Percentiles rank a stretch among this genome's conserved stretches.
phyloP scores from a whole-genome alignment of 2,329 filamentous ascomycete species.

The Cladosporium phlei region DNA sequence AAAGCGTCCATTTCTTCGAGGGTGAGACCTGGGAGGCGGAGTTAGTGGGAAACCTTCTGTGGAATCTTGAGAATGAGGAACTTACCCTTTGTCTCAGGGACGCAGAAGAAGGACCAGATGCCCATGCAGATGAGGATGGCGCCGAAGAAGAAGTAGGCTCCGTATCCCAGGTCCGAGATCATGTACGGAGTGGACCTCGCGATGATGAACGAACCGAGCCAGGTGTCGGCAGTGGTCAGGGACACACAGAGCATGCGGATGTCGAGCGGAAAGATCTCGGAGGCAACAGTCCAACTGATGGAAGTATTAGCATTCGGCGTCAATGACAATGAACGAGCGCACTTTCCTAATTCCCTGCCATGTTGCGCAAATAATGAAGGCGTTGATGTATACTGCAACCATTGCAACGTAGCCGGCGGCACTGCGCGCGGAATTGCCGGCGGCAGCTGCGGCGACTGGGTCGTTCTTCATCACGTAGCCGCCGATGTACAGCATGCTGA shows the following conservation, averaged over 20 bases:
- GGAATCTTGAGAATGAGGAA: background rate
- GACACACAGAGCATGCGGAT: slow-evolving; percentile 39
- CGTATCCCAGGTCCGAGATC: slow-evolving; percentile 28
- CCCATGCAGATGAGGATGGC: slow-evolving; percentile 25
- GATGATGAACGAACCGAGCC: slow-evolving; percentile 39
- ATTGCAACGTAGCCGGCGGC: slow-evolving; percentile 51
- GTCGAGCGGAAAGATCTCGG: slow-evolving; percentile 46
- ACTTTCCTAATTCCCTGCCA: slow-evolving; percentile 40
- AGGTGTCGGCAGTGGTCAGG: slow-evolving; percentile 35
- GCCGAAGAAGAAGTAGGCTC: slow-evolving; percentile 38
- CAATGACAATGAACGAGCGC: background rate
- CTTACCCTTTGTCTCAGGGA: slow-evolving; percentile 68
- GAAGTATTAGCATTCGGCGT: slow-evolving; percentile 13
- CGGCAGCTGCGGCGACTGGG: slow-evolving; percentile 42
- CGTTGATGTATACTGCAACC: slow-evolving; percentile 53
- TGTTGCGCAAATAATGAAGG: slow-evolving; percentile 47
- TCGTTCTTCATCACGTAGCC: slow-evolving; percentile 50
- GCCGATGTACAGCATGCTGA: slow-evolving; percentile 47
- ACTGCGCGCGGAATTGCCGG: slow-evolving; percentile 40
- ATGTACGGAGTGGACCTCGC: slow-evolving; percentile 36
- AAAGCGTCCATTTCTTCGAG: slow-evolving; percentile 12
- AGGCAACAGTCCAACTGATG: slow-evolving; percentile 36
- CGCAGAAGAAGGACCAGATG: slow-evolving; percentile 53
- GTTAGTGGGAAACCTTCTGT: background rate
- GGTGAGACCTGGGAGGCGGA: slow-evolving; percentile 2